phyloP scores from a whole-genome alignment of 306 rosid genomes.

The Cucurbita maxima region DNA sequence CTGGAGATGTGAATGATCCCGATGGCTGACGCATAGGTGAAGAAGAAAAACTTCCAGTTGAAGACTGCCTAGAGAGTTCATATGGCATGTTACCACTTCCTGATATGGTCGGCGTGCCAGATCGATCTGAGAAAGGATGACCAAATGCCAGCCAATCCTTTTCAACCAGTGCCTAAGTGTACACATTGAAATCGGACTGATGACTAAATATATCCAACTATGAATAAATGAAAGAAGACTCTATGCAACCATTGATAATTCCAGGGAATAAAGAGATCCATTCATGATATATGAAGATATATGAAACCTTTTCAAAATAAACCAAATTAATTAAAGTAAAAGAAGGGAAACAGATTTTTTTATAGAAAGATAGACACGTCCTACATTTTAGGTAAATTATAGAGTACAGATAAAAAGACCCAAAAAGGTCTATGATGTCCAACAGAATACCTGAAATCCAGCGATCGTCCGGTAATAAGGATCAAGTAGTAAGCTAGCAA shows the following conservation, averaged over 20 bases:
- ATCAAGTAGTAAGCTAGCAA: constrained; percentile 86
- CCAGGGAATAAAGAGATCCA: not conserved
- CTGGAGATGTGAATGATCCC: constrained; percentile 45
- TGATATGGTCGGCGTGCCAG: constrained; percentile 47
- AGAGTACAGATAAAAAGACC: not conserved
- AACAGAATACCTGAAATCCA: constrained; percentile 77
- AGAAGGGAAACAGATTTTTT: too few species aligned
- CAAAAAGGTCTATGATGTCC: not conserved
- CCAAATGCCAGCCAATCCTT: constrained; percentile 99
- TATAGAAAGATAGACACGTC: not conserved
- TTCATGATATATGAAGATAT: not conserved
- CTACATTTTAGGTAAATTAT: not conserved
- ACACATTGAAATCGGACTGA: not conserved
- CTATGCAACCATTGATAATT: not conserved
- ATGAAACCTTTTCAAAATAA: not conserved
- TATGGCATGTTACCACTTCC: constrained; percentile 39
- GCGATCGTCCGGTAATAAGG: constrained; percentile 78
- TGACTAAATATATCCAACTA: not conserved
- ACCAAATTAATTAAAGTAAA: not conserved
- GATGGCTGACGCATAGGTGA: constrained; percentile 68
- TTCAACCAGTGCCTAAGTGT: constrained; percentile 70
- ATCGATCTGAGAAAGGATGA: constrained; percentile 82
- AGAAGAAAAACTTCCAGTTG: constrained; percentile 37
- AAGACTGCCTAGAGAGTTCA: constrained; percentile 82
- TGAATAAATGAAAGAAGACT: not conserved